These are phyloP conservation scores for Oligophagozyma castellii DNA, from an alignment of 1,139 yeast species.

Conservation along the genomic window DNA sequence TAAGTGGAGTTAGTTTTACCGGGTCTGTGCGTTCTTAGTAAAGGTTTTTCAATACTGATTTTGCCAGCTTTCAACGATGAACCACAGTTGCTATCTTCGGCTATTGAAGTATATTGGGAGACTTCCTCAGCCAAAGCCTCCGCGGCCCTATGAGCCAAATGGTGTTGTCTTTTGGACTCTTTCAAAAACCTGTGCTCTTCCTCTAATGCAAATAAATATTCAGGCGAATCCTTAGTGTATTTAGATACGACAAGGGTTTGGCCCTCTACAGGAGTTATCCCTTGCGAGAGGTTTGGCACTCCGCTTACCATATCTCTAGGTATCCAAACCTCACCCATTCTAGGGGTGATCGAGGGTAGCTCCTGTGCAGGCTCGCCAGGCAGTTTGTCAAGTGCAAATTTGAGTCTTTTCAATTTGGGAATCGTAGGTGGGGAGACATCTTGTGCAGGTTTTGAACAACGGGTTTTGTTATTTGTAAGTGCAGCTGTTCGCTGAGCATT, in stretches of 20 bases:
- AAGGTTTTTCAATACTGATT: neutral
- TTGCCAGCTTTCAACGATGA: constrained; percentile 12
- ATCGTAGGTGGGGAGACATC: constrained; percentile 5
- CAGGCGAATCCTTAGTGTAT: constrained; percentile 33
- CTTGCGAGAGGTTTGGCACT: constrained; percentile 51
- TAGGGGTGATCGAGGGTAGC: constrained; percentile 78
- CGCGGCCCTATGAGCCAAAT: constrained; percentile 60
- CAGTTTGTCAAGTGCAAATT: constrained; percentile 60
- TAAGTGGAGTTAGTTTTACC: constrained; percentile 43
- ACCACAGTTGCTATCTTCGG: neutral
- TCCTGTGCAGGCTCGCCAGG: constrained; percentile 86
- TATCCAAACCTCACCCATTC: constrained; percentile 63
- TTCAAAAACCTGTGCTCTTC: constrained; percentile 38
- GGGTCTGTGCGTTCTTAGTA: constrained; percentile 22
- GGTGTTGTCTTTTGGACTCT: constrained; percentile 58
- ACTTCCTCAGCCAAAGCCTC: constrained; percentile 54
- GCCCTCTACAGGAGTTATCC: constrained; percentile 32
- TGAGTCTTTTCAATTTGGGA: constrained; percentile 60
- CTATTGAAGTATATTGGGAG: constrained; percentile 21
- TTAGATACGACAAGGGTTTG: constrained; percentile 1
- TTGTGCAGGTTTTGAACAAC: neutral
- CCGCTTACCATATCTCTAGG: constrained; percentile 53
- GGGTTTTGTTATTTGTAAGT: constrained; percentile 1
- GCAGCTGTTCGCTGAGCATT: neutral
- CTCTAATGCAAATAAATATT: constrained; percentile 41